Base-by-base conservation (phyloP, 1,284 basidiomycete genomes). In the Neonothopanus nambi region DNA sequence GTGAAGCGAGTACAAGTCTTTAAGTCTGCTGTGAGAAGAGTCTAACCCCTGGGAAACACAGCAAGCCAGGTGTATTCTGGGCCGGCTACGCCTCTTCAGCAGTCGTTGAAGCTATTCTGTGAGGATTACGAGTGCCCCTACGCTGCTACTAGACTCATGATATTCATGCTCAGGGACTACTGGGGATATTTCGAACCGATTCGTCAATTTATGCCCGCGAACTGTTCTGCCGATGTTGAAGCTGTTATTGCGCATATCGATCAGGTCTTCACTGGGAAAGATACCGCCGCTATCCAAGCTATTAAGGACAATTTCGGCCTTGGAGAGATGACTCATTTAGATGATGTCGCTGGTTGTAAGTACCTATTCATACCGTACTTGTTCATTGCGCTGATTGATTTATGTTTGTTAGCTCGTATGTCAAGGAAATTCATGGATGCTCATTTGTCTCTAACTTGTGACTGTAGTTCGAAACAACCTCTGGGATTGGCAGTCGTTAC, bases 121-220 rank as follows among this genome's bases (percentile, higher is more conserved):
- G 66, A 76, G 81, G 84, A 57, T 47, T 76, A 66, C 21, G 30
- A 17, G 11, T 35, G 45, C 24, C 44, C 13, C 15, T 13, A 44
- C 33, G 20, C 36, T 30, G 3, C 9, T 33, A 3, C 17, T 48
- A 23, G 24, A 37, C 43, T 42, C 68, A 44, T 62, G 69, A 18
- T 67, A 46, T 39, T 17, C 24, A 30, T 28, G 7, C n/a, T 17
- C 53, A 85, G 83, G 2, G 73, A 87, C 61, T 88, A 79, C 64
- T 88, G 86, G 79, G 73, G 72, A 51, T 90, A 89, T 64, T 89
- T 87, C 67, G 84, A 86, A 57, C 85, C 85, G 15, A 80, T 87
- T 57, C 78, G 80, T 9, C 73, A 81, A 57, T 73, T 81, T 61
- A 89, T 89, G 85, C 84, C 87, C 0, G 62, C 73, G 59, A 89